Evolutionary conservation across 495 filamentous ascomycete species (phyloP).

Genomic region (Xylaria castorea): DNA sequence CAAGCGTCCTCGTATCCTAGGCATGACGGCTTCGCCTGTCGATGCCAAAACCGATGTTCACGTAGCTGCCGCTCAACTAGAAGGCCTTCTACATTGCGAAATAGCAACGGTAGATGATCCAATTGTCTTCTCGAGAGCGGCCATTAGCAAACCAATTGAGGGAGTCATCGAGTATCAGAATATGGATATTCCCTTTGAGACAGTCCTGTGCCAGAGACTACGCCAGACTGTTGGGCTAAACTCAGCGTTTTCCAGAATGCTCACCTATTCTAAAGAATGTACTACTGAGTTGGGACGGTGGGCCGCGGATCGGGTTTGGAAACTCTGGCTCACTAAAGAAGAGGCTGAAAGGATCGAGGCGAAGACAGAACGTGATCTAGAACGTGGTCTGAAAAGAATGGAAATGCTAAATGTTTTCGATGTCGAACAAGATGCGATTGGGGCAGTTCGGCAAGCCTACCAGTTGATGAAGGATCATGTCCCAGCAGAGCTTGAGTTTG

Average conservation of each 20-base stretch:
- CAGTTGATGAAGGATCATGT: constrained; percentile 59
- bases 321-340: constrained; percentile 69
- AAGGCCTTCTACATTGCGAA: constrained; percentile 75
- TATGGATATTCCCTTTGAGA: constrained; percentile 62
- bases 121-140: constrained; percentile 62
- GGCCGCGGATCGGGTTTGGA: constrained; percentile 87
- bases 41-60: constrained; percentile 77
- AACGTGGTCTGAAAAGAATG: constrained; percentile 47
- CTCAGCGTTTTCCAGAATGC: constrained; percentile 62
- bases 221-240: constrained; percentile 63
- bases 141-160: constrained; percentile 34
- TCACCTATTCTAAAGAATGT: constrained; percentile 63
- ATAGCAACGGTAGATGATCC: constrained; percentile 83
- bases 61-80: constrained; percentile 77
- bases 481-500: constrained; percentile 52
- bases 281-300: constrained; percentile 78
- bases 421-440: constrained; percentile 55
- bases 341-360: constrained; percentile 68
- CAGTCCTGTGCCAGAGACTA: constrained; percentile 66
- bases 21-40: constrained; percentile 98
- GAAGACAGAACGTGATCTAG: constrained; percentile 56
- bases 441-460: constrained; percentile 66
- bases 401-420: constrained; percentile 39
- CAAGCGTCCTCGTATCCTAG: constrained; percentile 80
- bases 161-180: constrained; percentile 61